phyloP scores from a whole-genome alignment of 805 yeast species.

The Wickerhamomyces bisporus region DNA sequence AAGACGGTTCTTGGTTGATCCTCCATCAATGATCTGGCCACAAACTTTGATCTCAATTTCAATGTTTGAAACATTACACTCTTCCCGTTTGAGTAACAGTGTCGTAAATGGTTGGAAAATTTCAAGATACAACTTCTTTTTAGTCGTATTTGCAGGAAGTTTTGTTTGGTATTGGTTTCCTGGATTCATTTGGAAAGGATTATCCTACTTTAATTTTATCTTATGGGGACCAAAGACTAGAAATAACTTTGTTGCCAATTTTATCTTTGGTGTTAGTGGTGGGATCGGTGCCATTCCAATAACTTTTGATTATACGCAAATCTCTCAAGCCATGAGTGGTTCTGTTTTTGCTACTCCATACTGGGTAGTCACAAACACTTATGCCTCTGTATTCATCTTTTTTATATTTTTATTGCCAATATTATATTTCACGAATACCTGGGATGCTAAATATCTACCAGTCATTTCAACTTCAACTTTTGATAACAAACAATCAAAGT shows the following conservation, averaged over 20 bases:
- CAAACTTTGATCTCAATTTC: slow-evolving; percentile 53
- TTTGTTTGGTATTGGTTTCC: slow-evolving; percentile 66
- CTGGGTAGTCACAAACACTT: slow-evolving; percentile 33
- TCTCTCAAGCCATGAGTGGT: slow-evolving; percentile 37
- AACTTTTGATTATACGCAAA: slow-evolving; percentile 55
- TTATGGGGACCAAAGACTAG: slow-evolving; percentile 30
- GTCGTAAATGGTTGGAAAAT: slow-evolving; percentile 56
- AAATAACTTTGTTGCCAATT: slow-evolving; percentile 52
- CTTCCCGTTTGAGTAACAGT: slow-evolving; percentile 33
- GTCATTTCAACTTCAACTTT: slow-evolving; percentile 45
- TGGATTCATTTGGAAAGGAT: slow-evolving; percentile 55
- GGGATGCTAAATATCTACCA: slow-evolving; percentile 59
- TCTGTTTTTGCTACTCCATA: slow-evolving; percentile 58
- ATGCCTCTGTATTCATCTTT: slow-evolving; percentile 42
- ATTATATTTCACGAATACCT: slow-evolving; percentile 47
- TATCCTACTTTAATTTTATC: slow-evolving; percentile 50
- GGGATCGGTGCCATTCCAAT: slow-evolving; percentile 54
- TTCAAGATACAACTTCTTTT: slow-evolving; percentile 45
- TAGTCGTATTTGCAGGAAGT: slow-evolving; percentile 32
- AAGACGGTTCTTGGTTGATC: slow-evolving; percentile 53
- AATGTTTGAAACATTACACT: slow-evolving; percentile 47
- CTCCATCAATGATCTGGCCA: slow-evolving; percentile 63
- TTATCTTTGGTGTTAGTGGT: slow-evolving; percentile 54
- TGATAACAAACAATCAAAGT: slow-evolving; percentile 41
- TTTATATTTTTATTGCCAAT: slow-evolving; percentile 47